Percentiles rank a stretch among this genome's conserved stretches.
Conservation (phyloP, 345 rosid genomes). For the Dovyalis caffra region DNA sequence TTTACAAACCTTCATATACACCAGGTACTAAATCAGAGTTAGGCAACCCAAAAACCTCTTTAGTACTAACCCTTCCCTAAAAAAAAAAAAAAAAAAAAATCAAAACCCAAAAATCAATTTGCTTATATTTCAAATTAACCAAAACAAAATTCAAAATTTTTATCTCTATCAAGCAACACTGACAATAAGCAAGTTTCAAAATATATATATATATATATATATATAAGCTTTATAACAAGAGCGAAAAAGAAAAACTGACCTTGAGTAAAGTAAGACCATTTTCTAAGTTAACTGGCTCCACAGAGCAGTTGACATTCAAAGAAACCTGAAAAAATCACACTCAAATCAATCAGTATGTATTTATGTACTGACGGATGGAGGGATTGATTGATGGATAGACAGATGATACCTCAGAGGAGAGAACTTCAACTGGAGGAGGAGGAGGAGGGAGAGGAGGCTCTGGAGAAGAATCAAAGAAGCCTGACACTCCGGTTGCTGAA, state of each 20-base stretch:
- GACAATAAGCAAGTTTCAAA: neutral
- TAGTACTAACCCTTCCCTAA: conserved; percentile 86
- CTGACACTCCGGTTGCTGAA: conserved; percentile 29
- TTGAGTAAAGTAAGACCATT: conserved; percentile 59
- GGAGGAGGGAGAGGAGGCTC: conserved; percentile 57
- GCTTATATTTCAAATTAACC: neutral
- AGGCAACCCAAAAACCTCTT: conserved; percentile 78
- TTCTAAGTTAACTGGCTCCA: conserved; percentile 52
- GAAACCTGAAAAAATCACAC: conserved; percentile 40
- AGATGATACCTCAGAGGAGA: conserved; percentile 52
- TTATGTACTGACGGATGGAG: neutral
- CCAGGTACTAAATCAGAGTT: conserved; percentile 93
- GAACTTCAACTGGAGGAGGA: conserved; percentile 69
- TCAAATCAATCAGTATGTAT: neutral
- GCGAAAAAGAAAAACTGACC: conserved; percentile 38
- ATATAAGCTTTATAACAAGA: neutral
- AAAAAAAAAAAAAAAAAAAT: conserved; percentile 18
- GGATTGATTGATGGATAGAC: neutral
- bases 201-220: no score
- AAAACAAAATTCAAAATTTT: neutral
- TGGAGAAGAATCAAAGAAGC: conserved; percentile 47
- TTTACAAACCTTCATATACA: conserved; percentile 71
- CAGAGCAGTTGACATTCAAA: conserved; percentile 39
- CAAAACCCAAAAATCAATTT: neutral
- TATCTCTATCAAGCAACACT: neutral